Evolutionary conservation across 371 early-diverging fungal species (phyloP).

Genomic region (Polyrhizophydium stewartii): DNA sequence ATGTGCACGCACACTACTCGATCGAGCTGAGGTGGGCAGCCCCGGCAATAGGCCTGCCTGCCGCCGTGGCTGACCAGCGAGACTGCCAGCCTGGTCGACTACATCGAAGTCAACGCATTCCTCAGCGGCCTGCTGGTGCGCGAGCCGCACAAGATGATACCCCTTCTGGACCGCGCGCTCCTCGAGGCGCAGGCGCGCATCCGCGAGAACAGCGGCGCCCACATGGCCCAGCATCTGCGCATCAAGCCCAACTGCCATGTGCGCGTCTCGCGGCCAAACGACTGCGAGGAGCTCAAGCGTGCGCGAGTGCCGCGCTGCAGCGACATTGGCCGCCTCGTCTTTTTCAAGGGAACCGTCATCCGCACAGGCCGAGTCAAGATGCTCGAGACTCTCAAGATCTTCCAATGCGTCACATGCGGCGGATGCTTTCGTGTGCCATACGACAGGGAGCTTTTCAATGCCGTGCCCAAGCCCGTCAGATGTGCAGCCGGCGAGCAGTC

Average conservation of each 20-base stretch:
- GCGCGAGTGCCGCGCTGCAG: slow-evolving; percentile 41
- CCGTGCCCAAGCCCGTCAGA: slow-evolving; percentile 45
- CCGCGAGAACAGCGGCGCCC: slow-evolving; percentile 1
- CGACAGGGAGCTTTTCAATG: slow-evolving; percentile 59
- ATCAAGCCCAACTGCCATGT: slow-evolving; percentile 21
- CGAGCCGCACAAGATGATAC: slow-evolving; percentile 15
- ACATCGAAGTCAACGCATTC: slow-evolving; percentile 9
- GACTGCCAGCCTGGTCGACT: slow-evolving; percentile 11
- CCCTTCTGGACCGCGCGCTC: slow-evolving; percentile 21
- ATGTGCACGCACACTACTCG: slow-evolving; percentile 15
- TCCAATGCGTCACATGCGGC: slow-evolving; percentile 36
- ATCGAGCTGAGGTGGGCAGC: slow-evolving; percentile 14
- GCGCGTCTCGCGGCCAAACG: slow-evolving; percentile 11
- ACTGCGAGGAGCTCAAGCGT: not conserved
- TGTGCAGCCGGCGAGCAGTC: slow-evolving; percentile 26
- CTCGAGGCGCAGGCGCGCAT: slow-evolving; percentile 18
- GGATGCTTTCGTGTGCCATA: slow-evolving; percentile 42
- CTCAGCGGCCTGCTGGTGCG: slow-evolving; percentile 5
- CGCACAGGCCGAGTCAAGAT: slow-evolving; percentile 54
- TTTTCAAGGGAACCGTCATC: slow-evolving; percentile 62
- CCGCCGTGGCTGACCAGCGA: not conserved
- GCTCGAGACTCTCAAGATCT: slow-evolving; percentile 49
- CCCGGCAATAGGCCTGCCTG: not conserved
- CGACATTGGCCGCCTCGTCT: slow-evolving; percentile 57
- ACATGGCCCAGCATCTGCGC: slow-evolving; percentile 3